Evolutionary conservation across 2,329 filamentous ascomycete genomes (phyloP).

Genomic region (Claviceps maximensis): DNA sequence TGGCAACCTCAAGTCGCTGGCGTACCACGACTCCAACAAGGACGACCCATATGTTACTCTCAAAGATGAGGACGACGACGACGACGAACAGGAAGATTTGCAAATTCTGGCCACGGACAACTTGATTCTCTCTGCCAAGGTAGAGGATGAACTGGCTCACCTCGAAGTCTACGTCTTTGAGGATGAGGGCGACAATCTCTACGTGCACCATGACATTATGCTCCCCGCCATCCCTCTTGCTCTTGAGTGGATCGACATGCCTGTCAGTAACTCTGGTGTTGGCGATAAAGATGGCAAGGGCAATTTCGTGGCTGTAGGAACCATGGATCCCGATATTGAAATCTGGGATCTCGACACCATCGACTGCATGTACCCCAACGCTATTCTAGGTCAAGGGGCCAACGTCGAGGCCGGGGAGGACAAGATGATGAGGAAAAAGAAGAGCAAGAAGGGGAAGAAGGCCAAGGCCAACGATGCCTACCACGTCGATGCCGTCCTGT

Average conservation of each 20-base stretch:
- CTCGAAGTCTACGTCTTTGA: slow-evolving; percentile 97
- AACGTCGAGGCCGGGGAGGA: slow-evolving; percentile 41
- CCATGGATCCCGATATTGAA: slow-evolving; percentile 97
- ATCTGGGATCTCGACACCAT: slow-evolving; percentile 95
- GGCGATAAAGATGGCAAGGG: slow-evolving; percentile 53
- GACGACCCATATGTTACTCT: slow-evolving; percentile 96
- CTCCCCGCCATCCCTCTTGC: slow-evolving; percentile 90
- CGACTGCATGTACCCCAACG: slow-evolving; percentile 96
- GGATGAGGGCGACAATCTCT: slow-evolving; percentile 87
- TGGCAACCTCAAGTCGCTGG: slow-evolving; percentile 82
- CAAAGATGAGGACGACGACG: slow-evolving; percentile 49
- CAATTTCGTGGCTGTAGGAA: slow-evolving; percentile 90
- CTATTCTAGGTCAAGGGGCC: slow-evolving; percentile 71
- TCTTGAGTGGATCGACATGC: slow-evolving; percentile 88
- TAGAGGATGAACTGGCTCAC: slow-evolving; percentile 94
- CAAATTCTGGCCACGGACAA: slow-evolving; percentile 91
- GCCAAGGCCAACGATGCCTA: slow-evolving; percentile 75
- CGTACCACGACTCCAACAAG: slow-evolving; percentile 87
- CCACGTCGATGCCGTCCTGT: slow-evolving; percentile 87
- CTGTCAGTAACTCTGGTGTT: slow-evolving; percentile 58
- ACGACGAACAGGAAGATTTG: slow-evolving; percentile 85
- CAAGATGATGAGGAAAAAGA: slow-evolving; percentile 71
- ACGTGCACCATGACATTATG: slow-evolving; percentile 99
- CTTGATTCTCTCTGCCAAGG: slow-evolving; percentile 77
- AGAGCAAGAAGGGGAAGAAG: slow-evolving; percentile 69